Evolutionary conservation across 371 early-diverging fungal species (phyloP), one percentile per base, ranked within the genome.

Genomic region (Syncephalis plumigaleata): DNA sequence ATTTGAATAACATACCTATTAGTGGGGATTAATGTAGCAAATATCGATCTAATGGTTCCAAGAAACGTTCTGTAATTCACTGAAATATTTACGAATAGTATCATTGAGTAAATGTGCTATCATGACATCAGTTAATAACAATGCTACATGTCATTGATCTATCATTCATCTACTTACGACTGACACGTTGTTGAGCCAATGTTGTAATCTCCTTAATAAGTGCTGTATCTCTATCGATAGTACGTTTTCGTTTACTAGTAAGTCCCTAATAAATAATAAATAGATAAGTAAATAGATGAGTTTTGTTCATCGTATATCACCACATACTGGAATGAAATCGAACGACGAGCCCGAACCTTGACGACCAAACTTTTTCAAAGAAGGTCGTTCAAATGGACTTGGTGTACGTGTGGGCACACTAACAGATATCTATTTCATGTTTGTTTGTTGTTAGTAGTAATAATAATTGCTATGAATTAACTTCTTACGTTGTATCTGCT

Each of bases 11-110:
- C 46, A 15, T 65, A 73, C 71, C 56, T 60, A 43, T 68, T 57
- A 20, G 47, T 56, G 36, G 92, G 87, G 20, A 91, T 73, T 44
- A 92, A 58, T 2, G 87, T 82, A 47, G 84, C 78, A 61, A 91
- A 91, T 93, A 87, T 36, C 89, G 75, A 58, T 91, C 85, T 38
- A 97, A 63, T n/a, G 97, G 97, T 17, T 80, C 87, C 52, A 97
- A 58, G 56, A 97, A 93, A 59, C 83, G 74, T 48, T 88, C 91
- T 1, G 95, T 90, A 97, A 61, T 40, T 90, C 91, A 8, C 83
- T 73, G 72, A 94, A 94, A 58, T 97, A 83, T 45, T 90, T 67
- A 36, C 95, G 70, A 37, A 97, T 61, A 50, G 79, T 77, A 59
- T 97, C 92, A 63, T 93, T 86, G 31, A 93, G 60, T 25, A 77